Evolutionary conservation across 345 rosid genomes (phyloP).

Genomic region (Rhizophora apiculata): DNA sequence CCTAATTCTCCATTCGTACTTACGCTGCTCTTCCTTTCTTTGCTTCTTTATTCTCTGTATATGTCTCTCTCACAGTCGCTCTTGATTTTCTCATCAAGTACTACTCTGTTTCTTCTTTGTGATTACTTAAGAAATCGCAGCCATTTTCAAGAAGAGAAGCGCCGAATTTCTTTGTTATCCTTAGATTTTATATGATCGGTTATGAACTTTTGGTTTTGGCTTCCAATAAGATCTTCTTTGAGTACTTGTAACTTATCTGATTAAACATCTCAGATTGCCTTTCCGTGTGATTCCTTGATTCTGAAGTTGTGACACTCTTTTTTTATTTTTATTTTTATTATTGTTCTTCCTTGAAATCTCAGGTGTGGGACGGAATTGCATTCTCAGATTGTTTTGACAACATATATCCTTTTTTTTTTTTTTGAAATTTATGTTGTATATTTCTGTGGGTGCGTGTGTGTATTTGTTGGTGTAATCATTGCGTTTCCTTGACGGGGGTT

Average conservation of each 20-base stretch:
- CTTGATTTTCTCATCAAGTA: not conserved
- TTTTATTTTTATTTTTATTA: not conserved
- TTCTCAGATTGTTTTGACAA: slow-evolving; percentile 49
- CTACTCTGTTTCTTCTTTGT: slow-evolving; percentile 1
- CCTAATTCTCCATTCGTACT: slow-evolving; percentile 48
- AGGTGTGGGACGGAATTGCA: slow-evolving; percentile 55
- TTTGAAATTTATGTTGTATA: not conserved
- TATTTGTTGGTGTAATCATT: slow-evolving; percentile 1
- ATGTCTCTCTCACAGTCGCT: not conserved
- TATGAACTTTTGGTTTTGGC: no score
- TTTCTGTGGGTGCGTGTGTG: not conserved
- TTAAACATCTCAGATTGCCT: no score
- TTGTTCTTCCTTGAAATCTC: slow-evolving; percentile 4
- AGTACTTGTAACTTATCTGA: not conserved
- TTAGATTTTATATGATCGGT: no score
- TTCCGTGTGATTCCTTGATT: not conserved
- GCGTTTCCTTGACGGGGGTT: slow-evolving; percentile 40
- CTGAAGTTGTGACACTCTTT: not conserved
- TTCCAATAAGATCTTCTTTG: not conserved
- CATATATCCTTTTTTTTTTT: slow-evolving; percentile 48
- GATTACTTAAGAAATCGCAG: slow-evolving; percentile 7
- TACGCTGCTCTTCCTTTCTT: not conserved
- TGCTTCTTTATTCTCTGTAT: not conserved
- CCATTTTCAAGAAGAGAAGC: no score
- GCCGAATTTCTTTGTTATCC: no score